phyloP scores from a whole-genome alignment of 331 rosid genomes.

The Malus hybrid region DNA sequence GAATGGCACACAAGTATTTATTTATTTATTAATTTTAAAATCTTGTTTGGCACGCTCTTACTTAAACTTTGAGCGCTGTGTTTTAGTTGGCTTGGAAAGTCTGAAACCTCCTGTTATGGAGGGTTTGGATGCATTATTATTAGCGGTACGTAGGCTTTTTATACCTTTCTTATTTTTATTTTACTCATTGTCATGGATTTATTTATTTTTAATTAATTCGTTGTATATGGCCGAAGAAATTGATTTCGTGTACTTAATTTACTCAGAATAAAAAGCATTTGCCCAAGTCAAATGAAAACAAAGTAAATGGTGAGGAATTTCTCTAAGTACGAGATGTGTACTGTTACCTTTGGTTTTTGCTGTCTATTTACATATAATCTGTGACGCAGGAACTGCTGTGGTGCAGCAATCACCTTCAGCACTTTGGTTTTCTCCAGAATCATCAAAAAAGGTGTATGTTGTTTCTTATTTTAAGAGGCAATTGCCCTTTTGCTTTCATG shows the following conservation, averaged over 20 bases:
- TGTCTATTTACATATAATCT: slow-evolving; percentile 3
- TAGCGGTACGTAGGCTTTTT: slow-evolving; percentile 25
- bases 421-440: slow-evolving; percentile 63
- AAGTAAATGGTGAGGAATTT: slow-evolving; percentile 40
- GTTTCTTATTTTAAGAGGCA: neutral
- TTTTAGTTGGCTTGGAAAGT: slow-evolving; percentile 51
- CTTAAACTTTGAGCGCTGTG: slow-evolving; percentile 1
- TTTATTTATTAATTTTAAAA: too few species aligned
- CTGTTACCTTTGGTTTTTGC: neutral
- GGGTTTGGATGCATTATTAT: slow-evolving; percentile 47
- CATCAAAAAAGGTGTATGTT: slow-evolving; percentile 49
- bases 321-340: slow-evolving; percentile 5
- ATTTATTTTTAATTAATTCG: neutral
- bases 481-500: neutral
- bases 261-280: slow-evolving; percentile 56
- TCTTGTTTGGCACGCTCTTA: neutral
- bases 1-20: neutral
- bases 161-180: neutral
- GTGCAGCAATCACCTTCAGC: slow-evolving; percentile 42
- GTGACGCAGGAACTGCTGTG: slow-evolving; percentile 42
- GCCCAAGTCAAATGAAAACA: slow-evolving; percentile 33
- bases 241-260: slow-evolving; percentile 7
- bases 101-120: slow-evolving; percentile 69
- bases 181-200: neutral
- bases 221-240: neutral